A percentile compares a stretch with the other conserved stretches of the same genome.
phyloP scores from a whole-genome alignment of 495 filamentous ascomycete genomes.

The Aspergillus biplanus region DNA sequence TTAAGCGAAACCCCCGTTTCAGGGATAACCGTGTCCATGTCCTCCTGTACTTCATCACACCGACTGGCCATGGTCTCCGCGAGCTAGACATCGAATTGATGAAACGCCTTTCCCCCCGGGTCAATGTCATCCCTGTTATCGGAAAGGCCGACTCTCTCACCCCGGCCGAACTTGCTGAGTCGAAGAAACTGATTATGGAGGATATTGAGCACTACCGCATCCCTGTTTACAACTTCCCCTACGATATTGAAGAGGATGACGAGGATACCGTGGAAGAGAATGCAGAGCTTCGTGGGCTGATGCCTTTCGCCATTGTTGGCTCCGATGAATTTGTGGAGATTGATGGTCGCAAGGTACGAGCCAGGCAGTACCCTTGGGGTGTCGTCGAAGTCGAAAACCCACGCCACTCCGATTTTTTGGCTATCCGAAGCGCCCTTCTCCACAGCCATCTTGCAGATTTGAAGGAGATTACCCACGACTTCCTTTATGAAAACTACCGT shows the following conservation, averaged over 20 bases:
- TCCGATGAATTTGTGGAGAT: constrained; percentile 96
- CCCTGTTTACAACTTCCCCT: constrained; percentile 99
- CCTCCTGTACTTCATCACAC: constrained; percentile 98
- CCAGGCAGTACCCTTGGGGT: constrained; percentile 98
- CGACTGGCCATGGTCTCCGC: constrained; percentile 95
- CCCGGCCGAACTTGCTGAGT: constrained; percentile 94
- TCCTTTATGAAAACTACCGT: constrained; percentile 99
- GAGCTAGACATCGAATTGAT: constrained; percentile 99
- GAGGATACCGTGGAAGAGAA: constrained; percentile 99
- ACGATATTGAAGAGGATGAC: constrained; percentile 99
- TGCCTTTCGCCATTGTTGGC: constrained; percentile 98
- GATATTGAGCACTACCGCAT: constrained; percentile 99
- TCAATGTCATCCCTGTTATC: constrained; percentile 98
- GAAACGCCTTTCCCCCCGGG: constrained; percentile 96
- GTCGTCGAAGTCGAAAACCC: constrained; percentile 99
- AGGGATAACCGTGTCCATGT: constrained; percentile 98
- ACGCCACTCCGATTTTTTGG: constrained; percentile 96
- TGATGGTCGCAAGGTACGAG: constrained; percentile 85
- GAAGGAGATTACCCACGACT: constrained; percentile 99
- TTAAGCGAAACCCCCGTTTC: constrained; percentile 99
- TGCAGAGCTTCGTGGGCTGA: constrained; percentile 91
- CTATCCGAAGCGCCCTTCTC: constrained; percentile 92
- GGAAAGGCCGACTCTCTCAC: constrained; percentile 98
- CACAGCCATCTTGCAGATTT: constrained; percentile 97
- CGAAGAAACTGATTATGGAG: constrained; percentile 99